Evolutionary conservation across 345 rosid species (phyloP), one percentile per base, ranked within the genome.

Genomic region (Rhizophora mangle): DNA sequence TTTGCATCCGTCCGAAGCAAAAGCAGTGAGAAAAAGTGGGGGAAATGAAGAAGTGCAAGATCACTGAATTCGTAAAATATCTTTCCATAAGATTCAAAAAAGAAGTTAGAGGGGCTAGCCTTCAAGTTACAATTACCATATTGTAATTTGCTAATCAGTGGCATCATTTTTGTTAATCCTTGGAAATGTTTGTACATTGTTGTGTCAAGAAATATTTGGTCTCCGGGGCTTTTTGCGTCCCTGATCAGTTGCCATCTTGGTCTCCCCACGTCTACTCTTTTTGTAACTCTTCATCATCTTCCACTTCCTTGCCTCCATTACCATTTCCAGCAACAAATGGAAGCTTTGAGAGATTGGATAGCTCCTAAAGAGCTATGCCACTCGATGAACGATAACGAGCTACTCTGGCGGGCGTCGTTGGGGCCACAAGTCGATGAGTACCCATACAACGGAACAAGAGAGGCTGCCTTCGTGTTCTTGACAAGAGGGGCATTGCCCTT

Each of bases 381-480:
- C 72, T 67, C 79, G 0, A 78, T 85, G 87, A 65, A 22, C 5
- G 87, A 85, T 20, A 70, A 72, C 57, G 83, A 83, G 56, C 60
- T 82, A 8, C 32, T 74, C 49, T 67, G 79, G 71, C 69, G 69
- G 2, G 81, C 81, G 1, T 74, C 78, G 0, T 68, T 68, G 77
- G 65, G 51, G 37, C 73, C 79, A 3, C 47, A 27, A 3, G 36
- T 71, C 2, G 16, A 24, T 10, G 71, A 68, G 31, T 68, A 57
- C n/a, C 72, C 81, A 1, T 71, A 68, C 47, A 74, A 71, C 24
- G 59, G 69, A 8, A 63, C 67, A 1, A 70, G 65, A 2, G 74
- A 79, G 66, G 74, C 68, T 58, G 82, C 82, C 1, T 79, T 79
- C 68, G 36, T 79, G 79, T 79, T 79, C 70, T 19, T 74, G 49